Percentiles rank a stretch among this genome's conserved stretches.
These are phyloP conservation scores for Prunus mira DNA, from an alignment of 306 rosid genomes.

Conservation along the genomic window DNA sequence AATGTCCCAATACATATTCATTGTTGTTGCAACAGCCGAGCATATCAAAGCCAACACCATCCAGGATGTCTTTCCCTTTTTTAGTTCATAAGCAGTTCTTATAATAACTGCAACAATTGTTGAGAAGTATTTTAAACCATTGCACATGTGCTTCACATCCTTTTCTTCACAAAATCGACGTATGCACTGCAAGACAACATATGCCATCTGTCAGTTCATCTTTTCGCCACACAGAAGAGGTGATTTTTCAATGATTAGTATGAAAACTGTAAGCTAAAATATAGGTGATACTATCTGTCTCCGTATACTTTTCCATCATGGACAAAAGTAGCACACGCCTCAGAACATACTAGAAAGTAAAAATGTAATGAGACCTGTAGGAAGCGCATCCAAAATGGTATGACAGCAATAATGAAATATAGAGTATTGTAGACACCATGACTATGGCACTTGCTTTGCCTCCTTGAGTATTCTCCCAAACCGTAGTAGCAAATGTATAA, in stretches of 20 bases:
- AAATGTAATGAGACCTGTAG: constrained; percentile 39
- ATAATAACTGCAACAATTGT: constrained; percentile 52
- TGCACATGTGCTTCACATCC: constrained; percentile 36
- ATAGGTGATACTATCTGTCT: neutral
- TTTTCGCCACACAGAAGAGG: neutral
- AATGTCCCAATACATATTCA: constrained; percentile 57
- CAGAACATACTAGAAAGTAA: neutral
- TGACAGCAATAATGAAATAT: constrained; percentile 43
- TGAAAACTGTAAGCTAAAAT: neutral
- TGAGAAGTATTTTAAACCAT: constrained; percentile 52
- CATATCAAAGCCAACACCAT: constrained; percentile 53
- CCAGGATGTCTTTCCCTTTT: constrained; percentile 42
- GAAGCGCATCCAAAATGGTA: constrained; percentile 66
- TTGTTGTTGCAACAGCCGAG: constrained; percentile 42
- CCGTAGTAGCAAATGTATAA: constrained; percentile 76
- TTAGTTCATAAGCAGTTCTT: constrained; percentile 52
- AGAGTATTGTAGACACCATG: constrained; percentile 45
- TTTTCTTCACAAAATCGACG: constrained; percentile 48
- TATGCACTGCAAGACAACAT: constrained; percentile 37
- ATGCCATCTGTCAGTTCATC: constrained; percentile 8
- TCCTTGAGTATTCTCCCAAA: constrained; percentile 59
- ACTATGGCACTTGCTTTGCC: constrained; percentile 52
- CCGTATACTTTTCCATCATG: constrained; percentile 8
- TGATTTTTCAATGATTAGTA: neutral
- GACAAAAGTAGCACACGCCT: neutral